Base-by-base conservation (phyloP, 768 basidiomycete species). In the Gloeostereum incarnatum region DNA sequence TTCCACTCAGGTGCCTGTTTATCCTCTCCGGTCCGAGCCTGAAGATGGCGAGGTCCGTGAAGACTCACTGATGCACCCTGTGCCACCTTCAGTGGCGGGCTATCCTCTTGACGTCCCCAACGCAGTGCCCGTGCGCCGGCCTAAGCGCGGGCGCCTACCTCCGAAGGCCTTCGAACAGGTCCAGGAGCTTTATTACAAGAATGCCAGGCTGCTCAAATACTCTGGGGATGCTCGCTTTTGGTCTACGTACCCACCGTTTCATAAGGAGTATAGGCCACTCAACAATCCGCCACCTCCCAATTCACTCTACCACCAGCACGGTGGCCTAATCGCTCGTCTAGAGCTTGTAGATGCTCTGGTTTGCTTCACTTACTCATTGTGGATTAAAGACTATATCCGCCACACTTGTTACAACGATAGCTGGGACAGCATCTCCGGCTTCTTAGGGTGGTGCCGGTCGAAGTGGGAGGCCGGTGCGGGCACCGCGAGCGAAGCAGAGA, bases 281-380 rank as follows among this genome's bases (percentile, higher is more conserved):
- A 56, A 63, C 4, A 65, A 73, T 46, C 81, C 86, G 2, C 82
- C 83, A 5, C 65, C 71, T 4, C 68, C 73, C 8, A 71, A 70
- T 44, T 84, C 84, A 0, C 60, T 71, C 25, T 89, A 89, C 55
- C 79, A 86, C 56, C 81, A 79, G 53, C 69, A 76, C 45, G 84
- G 81, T 14, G 76, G 77, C 16, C 60, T 85, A 45, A 81, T 89
- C 51, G 81, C 83, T 20, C 73, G 83, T 18, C 68, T 89, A 14
- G 87, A 89, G 54, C 77, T 85, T 33, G 60, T 87, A 27, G 86
- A 91, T 57, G 81, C 87, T 30, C 70, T 90, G 40, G 64, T 90
- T 30, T 83, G 81, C 59, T 91, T 90, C 60, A 75, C 82, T 3
- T 92, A 87, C 53, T 72, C 83, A 4, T 68, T 86, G 47, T 92